Conservation (phyloP, 805 yeast species). For the Yamadazyma scolyti region DNA sequence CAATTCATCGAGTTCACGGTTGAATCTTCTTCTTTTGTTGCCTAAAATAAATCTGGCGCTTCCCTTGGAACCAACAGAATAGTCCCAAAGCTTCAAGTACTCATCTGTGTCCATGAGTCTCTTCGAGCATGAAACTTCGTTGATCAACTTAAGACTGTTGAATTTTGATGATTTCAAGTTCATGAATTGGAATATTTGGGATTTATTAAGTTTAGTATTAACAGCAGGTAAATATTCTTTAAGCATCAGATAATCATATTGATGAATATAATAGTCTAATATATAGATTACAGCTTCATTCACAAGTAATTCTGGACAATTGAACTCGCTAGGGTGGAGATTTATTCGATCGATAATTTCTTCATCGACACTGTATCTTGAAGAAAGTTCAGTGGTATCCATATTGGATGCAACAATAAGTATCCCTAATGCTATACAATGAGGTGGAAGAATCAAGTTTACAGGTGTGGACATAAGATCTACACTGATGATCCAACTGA, state of each 20-base stretch:
- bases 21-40: slow-evolving; percentile 45
- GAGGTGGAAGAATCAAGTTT: slow-evolving; percentile 67
- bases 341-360: slow-evolving; percentile 20
- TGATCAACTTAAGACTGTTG: slow-evolving; percentile 34
- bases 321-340: slow-evolving; percentile 34
- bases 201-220: slow-evolving; percentile 38
- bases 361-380: slow-evolving; percentile 15
- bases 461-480: slow-evolving; percentile 72
- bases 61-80: slow-evolving; percentile 34
- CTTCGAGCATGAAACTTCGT: slow-evolving; percentile 24
- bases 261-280: slow-evolving; percentile 58
- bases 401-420: slow-evolving; percentile 58
- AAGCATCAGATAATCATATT: slow-evolving; percentile 48
- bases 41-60: slow-evolving; percentile 51
- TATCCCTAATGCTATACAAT: slow-evolving; percentile 67
- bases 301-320: slow-evolving; percentile 40
- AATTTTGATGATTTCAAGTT: slow-evolving; percentile 40
- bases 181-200: slow-evolving; percentile 45
- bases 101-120: slow-evolving; percentile 30
- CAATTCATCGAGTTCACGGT: slow-evolving; percentile 25
- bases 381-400: slow-evolving; percentile 26
- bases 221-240: slow-evolving; percentile 38
- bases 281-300: slow-evolving; percentile 55
- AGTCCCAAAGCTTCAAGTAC: slow-evolving; percentile 46
- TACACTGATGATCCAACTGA: slow-evolving; percentile 73